Conservation (phyloP, 441 rosid species). For the Theobroma grandiflorum region DNA sequence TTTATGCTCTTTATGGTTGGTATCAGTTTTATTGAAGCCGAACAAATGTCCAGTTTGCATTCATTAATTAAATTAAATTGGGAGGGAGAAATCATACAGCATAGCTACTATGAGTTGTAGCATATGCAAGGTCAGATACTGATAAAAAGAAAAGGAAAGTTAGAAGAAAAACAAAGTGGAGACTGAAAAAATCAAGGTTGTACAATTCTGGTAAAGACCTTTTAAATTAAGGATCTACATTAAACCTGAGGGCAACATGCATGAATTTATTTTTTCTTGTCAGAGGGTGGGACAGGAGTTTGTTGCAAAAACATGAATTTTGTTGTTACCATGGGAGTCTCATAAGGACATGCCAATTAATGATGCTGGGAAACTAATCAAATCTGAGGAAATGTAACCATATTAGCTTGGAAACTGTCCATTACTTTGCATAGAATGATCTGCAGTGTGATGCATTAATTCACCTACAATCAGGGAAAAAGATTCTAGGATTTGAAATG, state of each 20-base stretch:
- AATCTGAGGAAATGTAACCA: not conserved
- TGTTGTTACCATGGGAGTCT: not conserved
- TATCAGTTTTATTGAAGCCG: not conserved
- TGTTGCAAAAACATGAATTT: not conserved
- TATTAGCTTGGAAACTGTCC: not conserved
- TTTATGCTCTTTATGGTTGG: not conserved
- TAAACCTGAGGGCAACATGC: not conserved
- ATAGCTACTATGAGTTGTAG: not conserved
- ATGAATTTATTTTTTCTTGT: not conserved
- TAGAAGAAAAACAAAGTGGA: not conserved
- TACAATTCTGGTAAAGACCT: not conserved
- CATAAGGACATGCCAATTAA: not conserved
- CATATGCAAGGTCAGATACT: not conserved
- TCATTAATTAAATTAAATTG: not conserved
- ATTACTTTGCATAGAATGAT: not conserved
- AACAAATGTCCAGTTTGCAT: not conserved
- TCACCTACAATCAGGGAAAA: not conserved
- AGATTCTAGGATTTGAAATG: not conserved
- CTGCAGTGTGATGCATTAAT: not conserved
- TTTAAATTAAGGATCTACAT: not conserved
- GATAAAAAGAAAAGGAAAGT: no score
- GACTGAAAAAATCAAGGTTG: not conserved
- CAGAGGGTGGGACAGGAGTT: not conserved
- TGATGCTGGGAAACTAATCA: no score
- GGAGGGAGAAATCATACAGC: not conserved